These are phyloP conservation scores for Orbilia javanica DNA, from an alignment of 2,329 filamentous ascomycete species.

Conservation along the genomic window DNA sequence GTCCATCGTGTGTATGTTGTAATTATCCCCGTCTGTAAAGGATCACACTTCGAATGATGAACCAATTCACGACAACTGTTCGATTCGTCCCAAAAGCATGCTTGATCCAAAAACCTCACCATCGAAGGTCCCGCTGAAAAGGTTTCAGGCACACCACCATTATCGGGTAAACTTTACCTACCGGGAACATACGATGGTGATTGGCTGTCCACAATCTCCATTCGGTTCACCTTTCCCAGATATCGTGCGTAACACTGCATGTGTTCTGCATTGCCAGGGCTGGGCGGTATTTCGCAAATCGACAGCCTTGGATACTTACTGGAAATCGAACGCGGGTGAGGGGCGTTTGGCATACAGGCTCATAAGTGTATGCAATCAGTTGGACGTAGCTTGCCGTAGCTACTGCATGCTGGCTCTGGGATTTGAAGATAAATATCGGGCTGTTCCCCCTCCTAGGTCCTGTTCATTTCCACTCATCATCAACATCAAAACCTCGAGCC, in stretches of 20 bases:
- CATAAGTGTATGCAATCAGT: no score
- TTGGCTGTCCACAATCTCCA: slow-evolving; percentile 7
- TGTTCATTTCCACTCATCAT: background rate
- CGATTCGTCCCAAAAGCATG: background rate
- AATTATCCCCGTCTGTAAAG: background rate
- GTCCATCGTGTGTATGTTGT: background rate
- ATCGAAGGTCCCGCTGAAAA: background rate
- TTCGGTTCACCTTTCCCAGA: slow-evolving; percentile 20
- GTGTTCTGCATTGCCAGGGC: background rate
- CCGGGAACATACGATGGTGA: background rate
- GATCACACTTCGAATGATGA: background rate
- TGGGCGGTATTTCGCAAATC: background rate
- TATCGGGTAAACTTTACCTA: slow-evolving; percentile 9
- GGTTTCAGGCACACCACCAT: background rate
- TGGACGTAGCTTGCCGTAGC: no score
- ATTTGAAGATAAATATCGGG: background rate
- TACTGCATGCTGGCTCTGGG: no score
- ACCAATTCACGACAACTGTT: background rate
- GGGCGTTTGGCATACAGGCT: background rate
- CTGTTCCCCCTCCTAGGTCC: background rate
- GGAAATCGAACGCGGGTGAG: no score
- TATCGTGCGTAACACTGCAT: background rate
- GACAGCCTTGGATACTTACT: background rate
- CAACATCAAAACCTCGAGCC: background rate
- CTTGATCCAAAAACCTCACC: background rate